Conservation (phyloP, 192 early-diverging fungal species). For the Coemansia sp. region DNA sequence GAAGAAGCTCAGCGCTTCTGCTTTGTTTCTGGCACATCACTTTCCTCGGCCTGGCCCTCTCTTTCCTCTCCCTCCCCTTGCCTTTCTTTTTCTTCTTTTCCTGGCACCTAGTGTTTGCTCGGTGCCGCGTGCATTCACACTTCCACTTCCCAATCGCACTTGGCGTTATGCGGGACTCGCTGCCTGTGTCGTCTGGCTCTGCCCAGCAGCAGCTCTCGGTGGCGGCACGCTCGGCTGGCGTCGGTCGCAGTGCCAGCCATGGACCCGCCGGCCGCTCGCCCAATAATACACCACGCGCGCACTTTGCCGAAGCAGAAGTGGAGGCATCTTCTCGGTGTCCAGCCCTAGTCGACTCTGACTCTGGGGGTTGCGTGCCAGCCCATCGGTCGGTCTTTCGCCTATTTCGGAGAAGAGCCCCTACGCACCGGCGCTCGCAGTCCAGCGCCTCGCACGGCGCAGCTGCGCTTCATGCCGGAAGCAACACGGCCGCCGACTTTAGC, state of each 20-base stretch:
- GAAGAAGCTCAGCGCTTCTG: neutral
- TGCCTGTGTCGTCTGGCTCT: neutral
- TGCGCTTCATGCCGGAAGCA: neutral
- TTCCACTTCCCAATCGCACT: neutral
- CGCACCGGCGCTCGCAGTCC: slow-evolving; percentile 18
- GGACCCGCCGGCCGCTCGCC: neutral
- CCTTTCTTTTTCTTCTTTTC: neutral
- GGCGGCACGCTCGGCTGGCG: neutral
- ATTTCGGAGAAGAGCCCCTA: slow-evolving; percentile 28
- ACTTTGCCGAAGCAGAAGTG: slow-evolving; percentile 6
- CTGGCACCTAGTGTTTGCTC: neutral
- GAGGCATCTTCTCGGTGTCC: neutral
- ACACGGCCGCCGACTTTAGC: slow-evolving; percentile 4
- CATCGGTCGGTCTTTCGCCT: slow-evolving; percentile 45
- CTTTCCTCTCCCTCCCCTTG: neutral
- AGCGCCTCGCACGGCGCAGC: neutral
- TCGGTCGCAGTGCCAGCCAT: slow-evolving; percentile 6
- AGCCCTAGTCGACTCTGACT: slow-evolving; percentile 9
- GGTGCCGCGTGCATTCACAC: neutral
- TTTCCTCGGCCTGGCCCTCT: neutral
- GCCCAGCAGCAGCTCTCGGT: neutral
- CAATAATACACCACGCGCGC: neutral
- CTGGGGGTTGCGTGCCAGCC: slow-evolving; percentile 41
- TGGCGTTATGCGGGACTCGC: slow-evolving; percentile 1
- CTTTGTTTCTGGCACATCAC: neutral